Percentiles rank a stretch among this genome's conserved stretches.
These are phyloP conservation scores for Datisca glomerata DNA, from an alignment of 306 rosid genomes.

Conservation along the genomic window DNA sequence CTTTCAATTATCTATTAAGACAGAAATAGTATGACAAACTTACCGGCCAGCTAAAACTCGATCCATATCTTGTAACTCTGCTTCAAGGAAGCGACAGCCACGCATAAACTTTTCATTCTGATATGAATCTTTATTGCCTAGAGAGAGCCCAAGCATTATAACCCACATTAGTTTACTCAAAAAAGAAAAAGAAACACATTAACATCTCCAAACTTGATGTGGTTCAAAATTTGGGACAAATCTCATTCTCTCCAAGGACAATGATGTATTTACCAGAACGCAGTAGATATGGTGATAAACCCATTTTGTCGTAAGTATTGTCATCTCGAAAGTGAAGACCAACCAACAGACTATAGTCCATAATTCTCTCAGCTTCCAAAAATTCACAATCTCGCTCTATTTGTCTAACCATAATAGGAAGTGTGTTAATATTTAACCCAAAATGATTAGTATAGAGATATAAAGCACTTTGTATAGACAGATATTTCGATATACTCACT, in stretches of 20 bases:
- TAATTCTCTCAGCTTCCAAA: constrained; percentile 84
- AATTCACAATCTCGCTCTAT: constrained; percentile 79
- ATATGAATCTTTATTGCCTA: constrained; percentile 74
- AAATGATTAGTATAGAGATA: constrained; percentile 12
- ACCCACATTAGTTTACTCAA: constrained; percentile 3
- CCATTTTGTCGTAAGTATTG: constrained; percentile 64
- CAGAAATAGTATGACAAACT: no score
- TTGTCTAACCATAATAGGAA: constrained; percentile 60
- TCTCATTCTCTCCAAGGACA: no score
- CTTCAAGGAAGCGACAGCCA: constrained; percentile 87
- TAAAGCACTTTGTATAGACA: constrained; percentile 2
- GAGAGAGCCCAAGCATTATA: constrained; percentile 10
- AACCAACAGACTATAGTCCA: constrained; percentile 96
- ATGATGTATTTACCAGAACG: constrained; percentile 60
- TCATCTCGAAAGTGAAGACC: constrained; percentile 91
- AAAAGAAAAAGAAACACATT: neutral
- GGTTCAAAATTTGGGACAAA: no score
- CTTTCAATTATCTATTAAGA: no score
- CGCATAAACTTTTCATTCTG: constrained; percentile 90
- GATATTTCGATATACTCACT: constrained; percentile 35
- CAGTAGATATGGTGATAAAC: constrained; percentile 69
- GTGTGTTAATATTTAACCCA: no score
- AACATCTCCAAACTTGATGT: no score
- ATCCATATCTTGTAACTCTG: constrained; percentile 91
- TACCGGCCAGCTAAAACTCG: constrained; percentile 86